Evolutionary conservation across 2,329 filamentous ascomycete species (phyloP).

Genomic region (Plenodomus tracheiphilus): DNA sequence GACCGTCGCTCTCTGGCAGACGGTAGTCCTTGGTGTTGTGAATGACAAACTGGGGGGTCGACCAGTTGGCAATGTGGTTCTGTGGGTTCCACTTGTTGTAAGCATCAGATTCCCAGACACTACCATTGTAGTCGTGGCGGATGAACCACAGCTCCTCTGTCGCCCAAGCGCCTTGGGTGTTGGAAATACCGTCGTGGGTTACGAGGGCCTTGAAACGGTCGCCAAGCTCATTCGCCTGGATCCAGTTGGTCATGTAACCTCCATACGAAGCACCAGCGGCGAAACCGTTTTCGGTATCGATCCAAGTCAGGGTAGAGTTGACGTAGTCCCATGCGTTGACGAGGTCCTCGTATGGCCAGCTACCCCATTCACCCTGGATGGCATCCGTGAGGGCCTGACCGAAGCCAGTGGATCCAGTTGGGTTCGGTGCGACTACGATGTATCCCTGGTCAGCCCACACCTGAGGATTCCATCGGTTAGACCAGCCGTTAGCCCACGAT

Average conservation of each 20-base stretch:
- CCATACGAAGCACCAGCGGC: slow-evolving; percentile 66
- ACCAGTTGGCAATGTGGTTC: slow-evolving; percentile 68
- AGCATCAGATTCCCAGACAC: slow-evolving; percentile 37
- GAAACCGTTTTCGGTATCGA: slow-evolving; percentile 72
- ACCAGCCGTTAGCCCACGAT: slow-evolving; percentile 75
- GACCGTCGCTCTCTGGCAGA: slow-evolving; percentile 79
- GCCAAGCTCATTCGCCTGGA: slow-evolving; percentile 82
- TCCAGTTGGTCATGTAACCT: slow-evolving; percentile 68
- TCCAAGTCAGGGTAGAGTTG: slow-evolving; percentile 63
- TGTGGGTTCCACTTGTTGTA: slow-evolving; percentile 63
- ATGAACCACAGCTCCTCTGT: slow-evolving; percentile 59
- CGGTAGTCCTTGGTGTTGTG: slow-evolving; percentile 92
- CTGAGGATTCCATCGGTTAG: slow-evolving; percentile 81
- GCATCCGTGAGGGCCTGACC: slow-evolving; percentile 76
- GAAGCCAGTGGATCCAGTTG: slow-evolving; percentile 83
- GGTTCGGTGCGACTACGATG: slow-evolving; percentile 79
- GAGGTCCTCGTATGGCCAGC: slow-evolving; percentile 81
- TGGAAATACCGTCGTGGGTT: slow-evolving; percentile 84
- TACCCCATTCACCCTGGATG: slow-evolving; percentile 81
- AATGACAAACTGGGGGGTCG: slow-evolving; percentile 84
- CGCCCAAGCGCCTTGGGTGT: slow-evolving; percentile 51
- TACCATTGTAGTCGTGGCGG: slow-evolving; percentile 49
- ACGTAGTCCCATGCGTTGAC: slow-evolving; percentile 79
- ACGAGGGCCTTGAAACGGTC: slow-evolving; percentile 86
- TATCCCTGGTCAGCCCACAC: slow-evolving; percentile 88